Evolutionary conservation across 1,284 basidiomycete genomes (phyloP).

Genomic region (Ceratobasidium papillatum): DNA sequence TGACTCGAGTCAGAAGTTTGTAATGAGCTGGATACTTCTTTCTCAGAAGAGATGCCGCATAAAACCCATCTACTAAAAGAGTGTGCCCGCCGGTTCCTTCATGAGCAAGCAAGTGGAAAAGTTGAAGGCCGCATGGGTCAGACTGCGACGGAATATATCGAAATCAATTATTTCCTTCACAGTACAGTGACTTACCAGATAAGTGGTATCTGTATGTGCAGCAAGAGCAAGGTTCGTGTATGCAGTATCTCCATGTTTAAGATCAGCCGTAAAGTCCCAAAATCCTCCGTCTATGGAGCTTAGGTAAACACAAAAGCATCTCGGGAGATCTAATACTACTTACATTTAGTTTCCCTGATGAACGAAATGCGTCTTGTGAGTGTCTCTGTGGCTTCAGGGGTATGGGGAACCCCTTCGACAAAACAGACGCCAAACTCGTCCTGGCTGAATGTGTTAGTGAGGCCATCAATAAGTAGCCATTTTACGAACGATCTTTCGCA

Average conservation of each 20-base stretch:
- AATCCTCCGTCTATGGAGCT: conserved; percentile 78
- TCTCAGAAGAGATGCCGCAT: conserved; percentile 82
- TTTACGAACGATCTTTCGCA: conserved; percentile 77
- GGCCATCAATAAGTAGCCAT: not conserved
- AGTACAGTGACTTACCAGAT: conserved; percentile 67
- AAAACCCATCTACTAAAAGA: conserved; percentile 94
- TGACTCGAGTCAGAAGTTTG: conserved; percentile 71
- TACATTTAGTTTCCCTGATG: conserved; percentile 94
- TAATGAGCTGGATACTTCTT: conserved; percentile 80
- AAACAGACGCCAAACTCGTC: conserved; percentile 91
- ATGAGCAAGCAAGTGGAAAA: conserved; percentile 94
- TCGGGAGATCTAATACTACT: conserved; percentile 43
- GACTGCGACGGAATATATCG: conserved; percentile 60
- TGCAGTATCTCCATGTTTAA: conserved; percentile 89
- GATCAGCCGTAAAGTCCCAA: conserved; percentile 96
- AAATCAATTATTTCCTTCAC: not conserved
- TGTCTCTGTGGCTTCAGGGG: conserved; percentile 84
- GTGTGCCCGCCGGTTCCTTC: conserved; percentile 86
- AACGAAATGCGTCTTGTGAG: conserved; percentile 82
- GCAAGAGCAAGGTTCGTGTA: conserved; percentile 90
- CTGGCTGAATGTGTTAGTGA: conserved; percentile 54
- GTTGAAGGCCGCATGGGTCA: conserved; percentile 91
- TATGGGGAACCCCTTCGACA: conserved; percentile 81
- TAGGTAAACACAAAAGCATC: not conserved
- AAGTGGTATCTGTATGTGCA: conserved; percentile 96